These are phyloP conservation scores for Pythium brassicae DNA, from an alignment of 352 stramenopile genomes.

Conservation along the genomic window DNA sequence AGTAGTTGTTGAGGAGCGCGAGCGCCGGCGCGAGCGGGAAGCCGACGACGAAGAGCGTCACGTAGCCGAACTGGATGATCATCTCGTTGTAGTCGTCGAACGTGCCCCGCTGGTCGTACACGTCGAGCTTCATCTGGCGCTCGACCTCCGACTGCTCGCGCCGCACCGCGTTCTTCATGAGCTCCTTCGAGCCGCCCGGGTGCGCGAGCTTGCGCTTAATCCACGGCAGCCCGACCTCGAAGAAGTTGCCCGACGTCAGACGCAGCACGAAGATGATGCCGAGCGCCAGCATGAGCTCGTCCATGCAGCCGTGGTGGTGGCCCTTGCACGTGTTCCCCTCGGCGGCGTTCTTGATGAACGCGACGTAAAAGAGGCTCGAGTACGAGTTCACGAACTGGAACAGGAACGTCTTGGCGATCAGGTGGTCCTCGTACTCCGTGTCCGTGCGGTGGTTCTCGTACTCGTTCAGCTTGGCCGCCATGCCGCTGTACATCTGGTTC, in stretches of 20 bases:
- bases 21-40: conserved; percentile 90
- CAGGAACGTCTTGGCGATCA: conserved; percentile 79
- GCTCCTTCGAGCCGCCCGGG: conserved; percentile 15
- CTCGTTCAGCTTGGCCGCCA: conserved; percentile 63
- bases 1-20: conserved; percentile 88
- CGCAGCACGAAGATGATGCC: conserved; percentile 73
- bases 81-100: conserved; percentile 88
- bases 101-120: conserved; percentile 71
- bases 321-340: conserved; percentile 48
- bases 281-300: conserved; percentile 70
- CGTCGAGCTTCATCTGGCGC: conserved; percentile 50
- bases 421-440: conserved; percentile 93
- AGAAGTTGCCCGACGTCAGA: conserved; percentile 75
- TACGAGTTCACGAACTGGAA: conserved; percentile 88
- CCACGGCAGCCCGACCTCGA: conserved; percentile 68
- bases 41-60: conserved; percentile 91
- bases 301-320: conserved; percentile 55
- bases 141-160: conserved; percentile 51
- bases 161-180: conserved; percentile 26
- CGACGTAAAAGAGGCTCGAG: conserved; percentile 77
- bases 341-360: conserved; percentile 72
- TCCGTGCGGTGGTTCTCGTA: conserved; percentile 97
- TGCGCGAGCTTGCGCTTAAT: conserved; percentile 55
- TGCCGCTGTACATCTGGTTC: conserved; percentile 65
- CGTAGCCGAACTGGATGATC: conserved; percentile 89